Evolutionary conservation across 2,329 filamentous ascomycete genomes (phyloP).

Genomic region (Scleromitrula shiraiana): DNA sequence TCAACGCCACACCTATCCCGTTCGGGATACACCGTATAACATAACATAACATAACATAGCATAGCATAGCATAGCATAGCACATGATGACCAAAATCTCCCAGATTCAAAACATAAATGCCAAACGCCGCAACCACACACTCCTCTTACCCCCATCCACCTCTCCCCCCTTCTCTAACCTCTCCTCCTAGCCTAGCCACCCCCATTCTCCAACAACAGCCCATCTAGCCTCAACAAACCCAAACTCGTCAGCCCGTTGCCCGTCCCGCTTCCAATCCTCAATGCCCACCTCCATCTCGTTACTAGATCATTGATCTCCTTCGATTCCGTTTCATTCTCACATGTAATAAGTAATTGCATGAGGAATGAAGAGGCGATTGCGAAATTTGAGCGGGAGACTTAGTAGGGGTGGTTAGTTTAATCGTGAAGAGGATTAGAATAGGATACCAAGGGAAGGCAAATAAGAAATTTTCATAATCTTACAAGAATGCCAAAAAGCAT

Average conservation of each 20-base stretch:
- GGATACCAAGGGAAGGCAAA: not conserved
- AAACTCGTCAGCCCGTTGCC: slow-evolving; percentile 24
- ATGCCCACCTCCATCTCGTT: slow-evolving; percentile 26
- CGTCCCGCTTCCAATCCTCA: slow-evolving; percentile 23
- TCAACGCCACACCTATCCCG: no score
- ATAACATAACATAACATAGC: no score
- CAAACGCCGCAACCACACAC: not conserved
- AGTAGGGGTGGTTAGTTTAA: not conserved
- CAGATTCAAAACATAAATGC: no score
- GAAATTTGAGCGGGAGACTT: slow-evolving; percentile 27
- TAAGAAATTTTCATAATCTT: slow-evolving; percentile 2
- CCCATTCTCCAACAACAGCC: slow-evolving; percentile 22
- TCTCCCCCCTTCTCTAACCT: no score
- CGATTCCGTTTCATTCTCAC: slow-evolving; percentile 21
- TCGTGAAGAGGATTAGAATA: not conserved
- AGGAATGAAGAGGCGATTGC: slow-evolving; percentile 29
- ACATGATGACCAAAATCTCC: no score
- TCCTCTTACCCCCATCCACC: not conserved
- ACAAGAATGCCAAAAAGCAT: slow-evolving; percentile 29
- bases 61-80: no score
- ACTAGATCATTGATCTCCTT: slow-evolving; percentile 25
- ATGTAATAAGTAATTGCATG: slow-evolving; percentile 27
- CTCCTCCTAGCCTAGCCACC: no score
- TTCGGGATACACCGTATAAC: no score
- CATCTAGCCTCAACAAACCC: slow-evolving; percentile 26